Evolutionary conservation across 2,329 filamentous ascomycete genomes (phyloP).

Genomic region (Fusarium tjaetaba): DNA sequence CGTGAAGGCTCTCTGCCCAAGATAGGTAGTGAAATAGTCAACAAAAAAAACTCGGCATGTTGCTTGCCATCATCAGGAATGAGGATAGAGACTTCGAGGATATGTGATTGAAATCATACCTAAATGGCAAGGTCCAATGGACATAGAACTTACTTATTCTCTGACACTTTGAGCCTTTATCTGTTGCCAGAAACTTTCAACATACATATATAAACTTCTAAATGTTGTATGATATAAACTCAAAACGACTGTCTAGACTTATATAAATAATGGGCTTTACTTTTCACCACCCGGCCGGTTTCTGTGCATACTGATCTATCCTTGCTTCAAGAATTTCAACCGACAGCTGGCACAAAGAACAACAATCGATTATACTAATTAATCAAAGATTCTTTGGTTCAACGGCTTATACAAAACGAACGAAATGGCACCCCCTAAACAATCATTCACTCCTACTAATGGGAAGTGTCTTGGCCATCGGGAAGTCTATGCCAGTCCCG

Average conservation of each 20-base stretch:
- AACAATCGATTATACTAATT: background rate
- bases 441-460: too few relatives aligned
- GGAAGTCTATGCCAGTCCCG: background rate
- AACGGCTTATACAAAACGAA: background rate
- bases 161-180: background rate
- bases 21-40: background rate
- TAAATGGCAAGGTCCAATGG: background rate
- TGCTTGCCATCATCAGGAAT: background rate
- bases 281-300: background rate
- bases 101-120: background rate
- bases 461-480: background rate
- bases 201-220: background rate
- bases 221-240: background rate
- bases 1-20: background rate
- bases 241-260: background rate
- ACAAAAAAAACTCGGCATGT: background rate
- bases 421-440: background rate
- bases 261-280: too few relatives aligned
- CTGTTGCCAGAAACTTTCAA: background rate
- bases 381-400: background rate
- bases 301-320: background rate
- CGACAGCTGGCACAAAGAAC: background rate
- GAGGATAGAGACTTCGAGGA: background rate
- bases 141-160: too few relatives aligned
- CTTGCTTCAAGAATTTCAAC: background rate